phyloP scores from a whole-genome alignment of 441 rosid genomes.

The Jatropha podagrica region DNA sequence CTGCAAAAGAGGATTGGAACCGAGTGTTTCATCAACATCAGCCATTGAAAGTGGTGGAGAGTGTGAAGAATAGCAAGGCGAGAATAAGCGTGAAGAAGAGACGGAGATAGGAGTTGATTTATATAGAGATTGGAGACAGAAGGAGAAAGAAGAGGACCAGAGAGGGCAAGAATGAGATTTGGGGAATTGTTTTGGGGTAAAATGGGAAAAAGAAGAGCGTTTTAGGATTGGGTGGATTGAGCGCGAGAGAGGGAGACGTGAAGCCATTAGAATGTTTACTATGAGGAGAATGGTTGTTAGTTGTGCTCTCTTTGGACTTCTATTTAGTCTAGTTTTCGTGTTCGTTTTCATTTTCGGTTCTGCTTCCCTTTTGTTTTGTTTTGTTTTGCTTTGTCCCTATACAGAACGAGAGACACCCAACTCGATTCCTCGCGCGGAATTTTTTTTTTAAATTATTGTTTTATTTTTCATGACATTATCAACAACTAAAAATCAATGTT shows the following conservation, averaged over 20 bases:
- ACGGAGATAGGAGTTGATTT: conserved; percentile 21
- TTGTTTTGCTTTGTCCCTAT: neutral
- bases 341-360: neutral
- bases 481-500: too few relatives aligned
- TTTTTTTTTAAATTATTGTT: too few relatives aligned
- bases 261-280: conserved; percentile 32
- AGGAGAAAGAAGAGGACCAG: conserved; percentile 72
- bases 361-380: neutral
- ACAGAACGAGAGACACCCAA: neutral
- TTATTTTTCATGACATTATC: too few relatives aligned
- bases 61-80: conserved; percentile 34
- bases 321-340: neutral
- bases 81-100: conserved; percentile 27
- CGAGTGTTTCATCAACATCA: conserved; percentile 23
- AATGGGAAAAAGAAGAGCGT: conserved; percentile 25
- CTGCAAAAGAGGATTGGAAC: conserved; percentile 63
- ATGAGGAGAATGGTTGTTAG: neutral
- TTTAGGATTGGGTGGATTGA: conserved; percentile 37
- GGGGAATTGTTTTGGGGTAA: conserved; percentile 30
- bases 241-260: conserved; percentile 45
- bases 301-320: neutral
- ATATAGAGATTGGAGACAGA: conserved; percentile 48
- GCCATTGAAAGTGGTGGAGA: conserved; percentile 39
- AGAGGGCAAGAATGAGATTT: conserved; percentile 61
- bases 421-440: neutral